Evolutionary conservation across 108 stramenopile genomes (phyloP).

Genomic region (Poteriospumella lacustris): DNA sequence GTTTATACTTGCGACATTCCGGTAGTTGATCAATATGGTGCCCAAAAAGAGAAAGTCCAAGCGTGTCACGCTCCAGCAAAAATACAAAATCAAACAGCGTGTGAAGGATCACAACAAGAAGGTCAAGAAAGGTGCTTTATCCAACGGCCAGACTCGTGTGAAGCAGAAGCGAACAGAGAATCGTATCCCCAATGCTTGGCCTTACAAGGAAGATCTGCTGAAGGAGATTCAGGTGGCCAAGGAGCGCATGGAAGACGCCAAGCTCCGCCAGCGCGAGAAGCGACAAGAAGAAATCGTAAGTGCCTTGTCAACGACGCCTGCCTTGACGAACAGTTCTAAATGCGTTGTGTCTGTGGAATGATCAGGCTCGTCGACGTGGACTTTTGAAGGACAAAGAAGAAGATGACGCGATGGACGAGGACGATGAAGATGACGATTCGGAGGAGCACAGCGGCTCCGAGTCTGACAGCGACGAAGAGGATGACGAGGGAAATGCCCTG

Average conservation of each 20-base stretch:
- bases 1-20: too few relatives aligned
- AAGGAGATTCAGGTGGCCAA: slow-evolving; percentile 59
- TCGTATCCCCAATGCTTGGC: slow-evolving; percentile 97
- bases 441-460: too few relatives aligned
- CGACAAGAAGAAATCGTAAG: slow-evolving; percentile 48
- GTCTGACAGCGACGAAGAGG: slow-evolving; percentile 21
- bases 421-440: slow-evolving; percentile 33
- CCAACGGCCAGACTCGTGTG: slow-evolving; percentile 57
- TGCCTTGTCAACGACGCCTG: background rate
- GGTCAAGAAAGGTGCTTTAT: slow-evolving; percentile 73
- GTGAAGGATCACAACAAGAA: slow-evolving; percentile 87
- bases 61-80: slow-evolving; percentile 90
- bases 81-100: slow-evolving; percentile 78
- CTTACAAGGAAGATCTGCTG: slow-evolving; percentile 91
- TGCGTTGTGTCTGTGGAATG: background rate
- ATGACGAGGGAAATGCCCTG: slow-evolving; percentile 21
- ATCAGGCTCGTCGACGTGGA: background rate
- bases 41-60: slow-evolving; percentile 97
- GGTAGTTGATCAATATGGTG: slow-evolving; percentile 66
- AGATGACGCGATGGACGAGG: slow-evolving; percentile 31
- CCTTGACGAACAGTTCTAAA: background rate
- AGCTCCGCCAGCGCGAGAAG: slow-evolving; percentile 61
- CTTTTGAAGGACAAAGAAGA: slow-evolving; percentile 9
- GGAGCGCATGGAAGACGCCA: slow-evolving; percentile 66
- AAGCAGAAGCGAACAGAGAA: slow-evolving; percentile 83